Base-by-base conservation (phyloP, 352 stramenopile genomes). In the Nothophytophthora sp. region DNA sequence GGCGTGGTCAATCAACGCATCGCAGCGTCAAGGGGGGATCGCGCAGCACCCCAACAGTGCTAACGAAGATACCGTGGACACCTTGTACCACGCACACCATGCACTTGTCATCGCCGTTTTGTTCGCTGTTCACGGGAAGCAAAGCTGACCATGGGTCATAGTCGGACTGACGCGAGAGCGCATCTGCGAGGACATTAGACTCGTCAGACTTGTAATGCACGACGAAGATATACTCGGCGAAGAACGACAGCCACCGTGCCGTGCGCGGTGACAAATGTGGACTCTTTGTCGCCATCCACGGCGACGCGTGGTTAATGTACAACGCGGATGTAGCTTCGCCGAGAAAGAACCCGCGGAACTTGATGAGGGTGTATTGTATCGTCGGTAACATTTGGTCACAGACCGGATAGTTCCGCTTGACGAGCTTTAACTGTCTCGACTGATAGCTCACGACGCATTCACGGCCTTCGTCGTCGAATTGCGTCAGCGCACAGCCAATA, bases 271-370 rank as follows among this genome's bases (percentile, higher is more conserved):
- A 50, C 18, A 69, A 25, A 9, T 63, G 33, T 1, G 46, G 46
- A 0, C 10, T 29, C 4, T 52, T 43, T 6, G 32, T 25, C 11
- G 55, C 38, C 3, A 38, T 63, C 5, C 46, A 20, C 1, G 58
- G 34, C 32, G 52, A 63, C 18, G 45, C 46, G 20, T 60, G 46
- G n/a, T 70, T 51, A 1, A 50, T 63, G 34, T 72, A 63, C 0
- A 70, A 11, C n/a, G 27, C 53, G 24, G 60, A 76, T 1, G 23
- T 50, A 2, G 50, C 15, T 10, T 57, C 39, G 5, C 62, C 52
- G 10, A 76, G 29, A 0, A 72, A 24, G 22, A 70, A 53, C 0
- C 69, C 52, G 3, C 52, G 22, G 24, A 76, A 70, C 45, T 76
- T 76, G 5, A 64, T 41, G 0, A 70, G 40, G 0, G 53, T 27